phyloP scores from a whole-genome alignment of 371 early-diverging fungal species.

The Dichotomocladium elegans region DNA sequence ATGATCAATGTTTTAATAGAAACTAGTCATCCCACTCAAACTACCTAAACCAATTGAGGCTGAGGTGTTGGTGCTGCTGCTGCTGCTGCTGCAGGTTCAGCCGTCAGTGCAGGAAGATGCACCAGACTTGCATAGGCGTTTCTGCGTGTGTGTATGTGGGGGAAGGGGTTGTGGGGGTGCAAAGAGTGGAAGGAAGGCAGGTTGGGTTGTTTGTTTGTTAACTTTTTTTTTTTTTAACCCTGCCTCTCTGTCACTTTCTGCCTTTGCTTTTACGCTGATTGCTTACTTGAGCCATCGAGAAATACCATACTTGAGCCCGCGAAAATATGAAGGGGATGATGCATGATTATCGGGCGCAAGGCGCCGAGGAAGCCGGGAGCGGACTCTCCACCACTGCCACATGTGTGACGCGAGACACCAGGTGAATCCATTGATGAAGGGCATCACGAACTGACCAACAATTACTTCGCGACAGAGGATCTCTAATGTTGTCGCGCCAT shows the following conservation, averaged over 20 bases:
- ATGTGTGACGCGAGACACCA: conserved; percentile 34
- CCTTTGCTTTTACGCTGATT: neutral
- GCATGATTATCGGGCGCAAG: neutral
- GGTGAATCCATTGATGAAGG: conserved; percentile 39
- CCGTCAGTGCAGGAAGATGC: conserved; percentile 3
- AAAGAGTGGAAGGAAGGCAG: neutral
- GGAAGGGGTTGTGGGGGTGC: too few relatives aligned
- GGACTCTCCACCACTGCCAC: conserved; percentile 41
- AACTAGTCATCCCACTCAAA: too few relatives aligned
- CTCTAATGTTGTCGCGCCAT: conserved; percentile 19
- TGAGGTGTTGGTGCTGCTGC: too few relatives aligned
- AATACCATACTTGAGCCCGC: conserved; percentile 25
- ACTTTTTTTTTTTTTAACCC: neutral
- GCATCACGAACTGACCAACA: conserved; percentile 42
- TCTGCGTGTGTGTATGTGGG: too few relatives aligned
- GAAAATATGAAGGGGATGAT: conserved; percentile 16
- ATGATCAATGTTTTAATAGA: too few relatives aligned
- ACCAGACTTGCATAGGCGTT: conserved; percentile 11
- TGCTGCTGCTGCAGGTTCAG: conserved; percentile 1
- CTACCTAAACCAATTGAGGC: too few relatives aligned
- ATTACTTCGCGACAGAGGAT: conserved; percentile 37
- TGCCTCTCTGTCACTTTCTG: neutral
- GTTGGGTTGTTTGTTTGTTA: neutral
- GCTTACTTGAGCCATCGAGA: conserved; percentile 32
- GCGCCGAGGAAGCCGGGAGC: conserved; percentile 5